Percentiles rank a stretch among this genome's conserved stretches.
phyloP scores from a whole-genome alignment of 805 yeast species.

The Peterozyma xylosa region DNA sequence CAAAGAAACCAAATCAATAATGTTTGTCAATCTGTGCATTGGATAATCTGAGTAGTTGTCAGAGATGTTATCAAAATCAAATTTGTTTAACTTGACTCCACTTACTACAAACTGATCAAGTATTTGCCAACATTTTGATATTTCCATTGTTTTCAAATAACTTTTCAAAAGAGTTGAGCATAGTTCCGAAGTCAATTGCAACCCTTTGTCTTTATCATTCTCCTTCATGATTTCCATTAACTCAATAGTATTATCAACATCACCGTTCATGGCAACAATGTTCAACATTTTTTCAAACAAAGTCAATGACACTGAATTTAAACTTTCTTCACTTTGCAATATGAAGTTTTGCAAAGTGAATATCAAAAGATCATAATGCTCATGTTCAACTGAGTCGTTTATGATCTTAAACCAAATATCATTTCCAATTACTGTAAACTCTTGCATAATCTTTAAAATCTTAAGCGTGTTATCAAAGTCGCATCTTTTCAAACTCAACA shows the following conservation, averaged over 20 bases:
- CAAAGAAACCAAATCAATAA: too few relatives aligned
- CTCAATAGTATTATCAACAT: background rate
- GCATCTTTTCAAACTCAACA: background rate
- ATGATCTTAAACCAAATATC: background rate
- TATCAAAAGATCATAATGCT: background rate
- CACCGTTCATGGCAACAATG: constrained; percentile 2
- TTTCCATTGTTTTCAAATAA: background rate
- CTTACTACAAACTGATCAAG: background rate
- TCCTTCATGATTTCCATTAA: background rate
- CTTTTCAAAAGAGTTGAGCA: constrained; percentile 1
- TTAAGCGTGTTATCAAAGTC: constrained; percentile 2
- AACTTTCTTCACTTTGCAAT: background rate
- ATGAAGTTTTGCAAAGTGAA: constrained; percentile 1
- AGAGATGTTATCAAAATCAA: background rate
- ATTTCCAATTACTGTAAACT: background rate
- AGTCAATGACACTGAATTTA: background rate
- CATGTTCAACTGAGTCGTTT: background rate
- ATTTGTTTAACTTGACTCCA: background rate
- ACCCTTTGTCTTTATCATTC: background rate
- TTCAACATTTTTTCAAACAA: background rate
- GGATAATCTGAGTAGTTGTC: background rate
- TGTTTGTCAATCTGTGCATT: too few relatives aligned
- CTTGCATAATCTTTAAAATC: background rate
- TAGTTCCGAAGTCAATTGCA: background rate
- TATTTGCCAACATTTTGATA: background rate